Evolutionary conservation across 1,284 basidiomycete genomes (phyloP).

Genomic region (Ganoderma resinaceum): DNA sequence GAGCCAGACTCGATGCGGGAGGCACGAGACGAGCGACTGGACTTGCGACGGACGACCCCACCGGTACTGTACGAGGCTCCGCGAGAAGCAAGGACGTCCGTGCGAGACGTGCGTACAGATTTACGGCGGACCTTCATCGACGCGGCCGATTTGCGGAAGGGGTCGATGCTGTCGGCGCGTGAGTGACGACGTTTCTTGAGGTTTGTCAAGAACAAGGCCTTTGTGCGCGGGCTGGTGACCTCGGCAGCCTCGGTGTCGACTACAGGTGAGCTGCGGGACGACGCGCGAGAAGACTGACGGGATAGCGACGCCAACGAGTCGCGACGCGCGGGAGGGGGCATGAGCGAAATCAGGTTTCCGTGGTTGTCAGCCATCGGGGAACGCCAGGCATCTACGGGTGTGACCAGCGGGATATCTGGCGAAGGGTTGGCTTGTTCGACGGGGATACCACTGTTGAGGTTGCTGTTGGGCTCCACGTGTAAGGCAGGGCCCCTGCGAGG

Average conservation of each 20-base stretch:
- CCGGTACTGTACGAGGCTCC: conserved; percentile 4
- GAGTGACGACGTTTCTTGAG: conserved; percentile 29
- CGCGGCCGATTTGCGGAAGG: conserved; percentile 26
- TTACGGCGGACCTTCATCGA: conserved; percentile 22
- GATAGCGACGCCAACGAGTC: conserved; percentile 29
- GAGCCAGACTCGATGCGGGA: not conserved
- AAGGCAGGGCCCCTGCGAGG: not conserved
- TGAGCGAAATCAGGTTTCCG: conserved; percentile 7
- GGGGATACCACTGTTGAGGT: conserved; percentile 15
- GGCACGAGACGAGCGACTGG: conserved; percentile 4
- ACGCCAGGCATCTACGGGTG: conserved; percentile 24
- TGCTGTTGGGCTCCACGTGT: not conserved
- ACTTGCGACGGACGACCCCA: conserved; percentile 20
- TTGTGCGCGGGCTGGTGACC: conserved; percentile 14
- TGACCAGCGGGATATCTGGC: conserved; percentile 25
- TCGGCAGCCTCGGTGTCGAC: conserved; percentile 9
- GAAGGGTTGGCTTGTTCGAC: conserved; percentile 23
- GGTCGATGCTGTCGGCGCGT: conserved; percentile 31
- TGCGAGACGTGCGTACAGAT: conserved; percentile 11
- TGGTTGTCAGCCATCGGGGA: not conserved
- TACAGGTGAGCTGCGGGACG: conserved; percentile 26
- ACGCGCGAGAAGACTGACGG: conserved; percentile 29
- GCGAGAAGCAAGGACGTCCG: conserved; percentile 2
- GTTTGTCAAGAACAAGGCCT: not conserved
- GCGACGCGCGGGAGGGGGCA: conserved; percentile 21